Evolutionary conservation across 768 basidiomycete species (phyloP).

Genomic region (Serendipita sp.): DNA sequence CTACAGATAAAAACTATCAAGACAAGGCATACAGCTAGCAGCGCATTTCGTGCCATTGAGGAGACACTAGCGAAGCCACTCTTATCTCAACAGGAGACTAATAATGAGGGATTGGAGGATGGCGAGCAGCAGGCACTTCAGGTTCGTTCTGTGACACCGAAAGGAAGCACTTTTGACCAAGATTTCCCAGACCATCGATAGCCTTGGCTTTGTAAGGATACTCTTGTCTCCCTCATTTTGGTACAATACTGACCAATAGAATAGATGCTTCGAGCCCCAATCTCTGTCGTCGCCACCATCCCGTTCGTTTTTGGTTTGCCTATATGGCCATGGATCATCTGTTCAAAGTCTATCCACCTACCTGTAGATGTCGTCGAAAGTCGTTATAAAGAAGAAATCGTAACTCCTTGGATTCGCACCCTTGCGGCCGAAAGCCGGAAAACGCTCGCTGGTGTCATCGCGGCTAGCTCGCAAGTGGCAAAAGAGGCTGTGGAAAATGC

Average conservation of each 20-base stretch:
- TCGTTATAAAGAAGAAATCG: background rate
- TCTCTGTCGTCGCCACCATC: background rate
- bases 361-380: background rate
- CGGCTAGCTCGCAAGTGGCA: background rate
- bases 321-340: background rate
- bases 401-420: background rate
- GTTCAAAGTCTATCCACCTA: background rate
- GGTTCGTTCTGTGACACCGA: background rate
- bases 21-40: background rate
- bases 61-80: background rate
- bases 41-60: background rate
- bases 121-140: background rate
- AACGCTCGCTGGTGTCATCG: background rate
- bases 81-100: background rate
- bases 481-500: background rate
- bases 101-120: background rate
- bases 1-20: constrained; percentile 1
- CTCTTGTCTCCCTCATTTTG: background rate
- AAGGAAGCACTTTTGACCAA: background rate
- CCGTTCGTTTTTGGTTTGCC: constrained; percentile 4
- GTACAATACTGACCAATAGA: background rate
- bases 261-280: background rate
- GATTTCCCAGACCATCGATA: background rate
- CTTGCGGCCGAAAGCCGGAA: background rate
- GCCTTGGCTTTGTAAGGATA: background rate